Evolutionary conservation across 1,139 yeast species (phyloP).

Genomic region (Hyphopichia pseudoburtonii): DNA sequence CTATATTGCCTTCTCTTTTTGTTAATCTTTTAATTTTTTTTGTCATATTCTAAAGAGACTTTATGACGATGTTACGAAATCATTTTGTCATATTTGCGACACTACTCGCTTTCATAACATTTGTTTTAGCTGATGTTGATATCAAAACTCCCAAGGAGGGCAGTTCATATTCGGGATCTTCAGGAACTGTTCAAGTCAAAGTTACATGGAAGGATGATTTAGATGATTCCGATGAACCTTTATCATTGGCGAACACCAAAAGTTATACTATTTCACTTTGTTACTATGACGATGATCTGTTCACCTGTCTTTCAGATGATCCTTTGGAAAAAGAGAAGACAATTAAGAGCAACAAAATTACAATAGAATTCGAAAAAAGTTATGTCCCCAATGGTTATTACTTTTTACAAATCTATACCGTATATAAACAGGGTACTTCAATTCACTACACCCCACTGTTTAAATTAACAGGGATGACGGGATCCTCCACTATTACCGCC

Average conservation of each 20-base stretch:
- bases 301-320: constrained; percentile 39
- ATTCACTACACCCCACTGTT: constrained; percentile 74
- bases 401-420: constrained; percentile 63
- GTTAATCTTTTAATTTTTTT: too few relatives aligned
- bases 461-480: constrained; percentile 66
- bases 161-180: constrained; percentile 46
- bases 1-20: too few relatives aligned
- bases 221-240: constrained; percentile 44
- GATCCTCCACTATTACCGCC: constrained; percentile 32
- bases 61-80: constrained; percentile 3
- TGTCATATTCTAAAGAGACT: too few relatives aligned
- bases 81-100: background rate
- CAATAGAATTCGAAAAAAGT: constrained; percentile 41
- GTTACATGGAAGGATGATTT: constrained; percentile 63
- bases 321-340: constrained; percentile 22
- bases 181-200: constrained; percentile 46
- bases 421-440: constrained; percentile 47
- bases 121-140: constrained; percentile 53
- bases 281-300: constrained; percentile 58
- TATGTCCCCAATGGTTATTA: constrained; percentile 64
- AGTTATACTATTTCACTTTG: constrained; percentile 59
- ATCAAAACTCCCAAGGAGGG: constrained; percentile 53
- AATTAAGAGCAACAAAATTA: constrained; percentile 29
- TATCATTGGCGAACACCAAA: constrained; percentile 38
- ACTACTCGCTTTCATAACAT: constrained; percentile 6